phyloP scores from a whole-genome alignment of 495 filamentous ascomycete genomes.

The Pyrenopolyporus hunteri region DNA sequence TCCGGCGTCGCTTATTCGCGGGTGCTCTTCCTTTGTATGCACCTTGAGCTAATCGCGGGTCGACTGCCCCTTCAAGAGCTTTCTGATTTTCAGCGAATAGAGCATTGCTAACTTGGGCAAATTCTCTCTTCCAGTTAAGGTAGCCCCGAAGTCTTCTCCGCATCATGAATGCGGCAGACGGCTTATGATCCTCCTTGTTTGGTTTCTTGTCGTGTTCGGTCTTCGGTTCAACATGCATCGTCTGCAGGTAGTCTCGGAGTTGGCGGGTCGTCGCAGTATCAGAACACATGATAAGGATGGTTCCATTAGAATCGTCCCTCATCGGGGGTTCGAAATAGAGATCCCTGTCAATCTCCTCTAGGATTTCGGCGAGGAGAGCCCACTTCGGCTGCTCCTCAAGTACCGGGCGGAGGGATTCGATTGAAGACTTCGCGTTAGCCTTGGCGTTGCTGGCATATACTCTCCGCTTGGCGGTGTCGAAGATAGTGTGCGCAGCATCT shows the following conservation, averaged over 20 bases:
- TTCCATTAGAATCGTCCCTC: conserved; percentile 86
- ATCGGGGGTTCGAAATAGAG: conserved; percentile 78
- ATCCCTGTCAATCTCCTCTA: conserved; percentile 93
- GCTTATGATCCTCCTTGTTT: conserved; percentile 58
- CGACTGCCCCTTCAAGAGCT: conserved; percentile 67
- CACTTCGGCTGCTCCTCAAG: conserved; percentile 96
- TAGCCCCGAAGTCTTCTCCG: conserved; percentile 85
- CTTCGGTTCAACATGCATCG: conserved; percentile 77
- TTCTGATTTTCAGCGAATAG: conserved; percentile 81
- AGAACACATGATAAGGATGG: conserved; percentile 92
- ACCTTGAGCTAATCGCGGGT: conserved; percentile 50
- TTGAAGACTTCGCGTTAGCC: conserved; percentile 47
- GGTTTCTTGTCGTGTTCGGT: conserved; percentile 48
- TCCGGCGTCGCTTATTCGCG: conserved; percentile 83
- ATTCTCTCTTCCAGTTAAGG: conserved; percentile 88
- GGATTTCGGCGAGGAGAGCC: conserved; percentile 80
- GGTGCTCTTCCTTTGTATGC: conserved; percentile 60
- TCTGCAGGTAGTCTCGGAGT: conserved; percentile 87
- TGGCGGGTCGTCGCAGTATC: conserved; percentile 89
- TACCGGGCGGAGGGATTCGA: conserved; percentile 80
- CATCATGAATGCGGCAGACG: conserved; percentile 88
- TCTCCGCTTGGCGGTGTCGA: conserved; percentile 84
- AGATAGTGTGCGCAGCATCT: conserved; percentile 92
- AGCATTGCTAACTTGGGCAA: conserved; percentile 78
- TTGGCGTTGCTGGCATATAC: conserved; percentile 71